These are phyloP conservation scores for Persicaria tinctoria DNA, from an alignment of 148 eudicot genomes.

Conservation along the genomic window DNA sequence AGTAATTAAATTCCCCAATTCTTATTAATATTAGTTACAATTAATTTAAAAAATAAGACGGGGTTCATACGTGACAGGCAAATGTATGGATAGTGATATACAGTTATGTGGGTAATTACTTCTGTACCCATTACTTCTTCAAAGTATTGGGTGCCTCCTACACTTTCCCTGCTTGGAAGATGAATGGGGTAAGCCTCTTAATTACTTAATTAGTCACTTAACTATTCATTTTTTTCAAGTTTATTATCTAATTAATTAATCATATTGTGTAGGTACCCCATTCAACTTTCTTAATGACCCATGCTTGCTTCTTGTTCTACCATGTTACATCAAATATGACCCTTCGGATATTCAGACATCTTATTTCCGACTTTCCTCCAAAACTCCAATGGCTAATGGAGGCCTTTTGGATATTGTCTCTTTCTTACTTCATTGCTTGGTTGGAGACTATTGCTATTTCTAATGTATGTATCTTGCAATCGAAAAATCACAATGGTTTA, in stretches of 20 bases:
- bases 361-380: conserved; percentile 57
- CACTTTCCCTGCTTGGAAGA: conserved; percentile 94
- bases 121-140: conserved; percentile 99
- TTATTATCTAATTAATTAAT: too few relatives aligned
- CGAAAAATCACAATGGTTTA: too few relatives aligned
- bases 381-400: conserved; percentile 63
- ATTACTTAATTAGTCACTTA: conserved; percentile 2
- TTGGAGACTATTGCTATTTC: conserved; percentile 88
- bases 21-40: too few relatives aligned
- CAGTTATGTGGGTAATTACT: conserved; percentile 98
- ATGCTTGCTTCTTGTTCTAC: conserved; percentile 88
- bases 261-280: conserved; percentile 64
- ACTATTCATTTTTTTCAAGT: too few relatives aligned
- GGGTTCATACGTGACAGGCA: conserved; percentile 41
- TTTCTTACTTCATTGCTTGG: conserved; percentile 84
- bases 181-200: conserved; percentile 63
- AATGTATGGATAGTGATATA: conserved; percentile 82
- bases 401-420: conserved; percentile 82
- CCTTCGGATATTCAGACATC: conserved; percentile 72
- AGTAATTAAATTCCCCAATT: too few relatives aligned
- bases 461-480: conserved; percentile 43
- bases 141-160: conserved; percentile 94
- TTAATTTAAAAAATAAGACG: too few relatives aligned
- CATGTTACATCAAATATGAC: conserved; percentile 88
- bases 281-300: conserved; percentile 81